phyloP scores from a whole-genome alignment of 2,329 filamentous ascomycete species.

The Penicillium sp. region DNA sequence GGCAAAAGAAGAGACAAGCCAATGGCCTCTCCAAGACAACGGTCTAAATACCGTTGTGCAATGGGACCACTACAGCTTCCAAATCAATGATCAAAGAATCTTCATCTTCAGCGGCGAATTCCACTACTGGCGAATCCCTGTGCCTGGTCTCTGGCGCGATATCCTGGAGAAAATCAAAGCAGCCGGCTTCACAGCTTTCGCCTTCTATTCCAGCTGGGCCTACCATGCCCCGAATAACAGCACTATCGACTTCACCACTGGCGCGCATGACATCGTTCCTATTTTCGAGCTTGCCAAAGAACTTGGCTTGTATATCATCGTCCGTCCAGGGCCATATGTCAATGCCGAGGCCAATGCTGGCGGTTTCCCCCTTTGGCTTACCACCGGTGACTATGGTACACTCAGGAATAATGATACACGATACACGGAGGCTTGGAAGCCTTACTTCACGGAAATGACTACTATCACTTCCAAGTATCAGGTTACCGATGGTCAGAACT shows the following conservation, averaged over 20 bases:
- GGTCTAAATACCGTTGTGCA: conserved; percentile 49
- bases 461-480: conserved; percentile 33
- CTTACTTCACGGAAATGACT: conserved; percentile 32
- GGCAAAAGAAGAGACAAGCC: conserved; percentile 9
- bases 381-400: conserved; percentile 52
- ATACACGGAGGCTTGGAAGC: conserved; percentile 33
- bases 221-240: conserved; percentile 50
- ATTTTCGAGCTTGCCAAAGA: conserved; percentile 57
- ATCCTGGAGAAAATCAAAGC: conserved; percentile 56
- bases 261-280: conserved; percentile 55
- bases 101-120: conserved; percentile 58
- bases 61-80: conserved; percentile 58
- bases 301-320: conserved; percentile 57
- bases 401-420: conserved; percentile 34
- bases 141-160: conserved; percentile 53
- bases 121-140: conserved; percentile 55
- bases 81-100: conserved; percentile 52
- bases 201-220: conserved; percentile 52
- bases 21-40: conserved; percentile 54
- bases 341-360: conserved; percentile 66
- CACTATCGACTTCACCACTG: conserved; percentile 54
- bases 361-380: conserved; percentile 64
- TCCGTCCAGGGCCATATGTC: conserved; percentile 62
- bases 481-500: conserved; percentile 31
- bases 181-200: conserved; percentile 51